phyloP scores from a whole-genome alignment of 2,329 filamentous ascomycete genomes.

The Trichoderma guizhouense region DNA sequence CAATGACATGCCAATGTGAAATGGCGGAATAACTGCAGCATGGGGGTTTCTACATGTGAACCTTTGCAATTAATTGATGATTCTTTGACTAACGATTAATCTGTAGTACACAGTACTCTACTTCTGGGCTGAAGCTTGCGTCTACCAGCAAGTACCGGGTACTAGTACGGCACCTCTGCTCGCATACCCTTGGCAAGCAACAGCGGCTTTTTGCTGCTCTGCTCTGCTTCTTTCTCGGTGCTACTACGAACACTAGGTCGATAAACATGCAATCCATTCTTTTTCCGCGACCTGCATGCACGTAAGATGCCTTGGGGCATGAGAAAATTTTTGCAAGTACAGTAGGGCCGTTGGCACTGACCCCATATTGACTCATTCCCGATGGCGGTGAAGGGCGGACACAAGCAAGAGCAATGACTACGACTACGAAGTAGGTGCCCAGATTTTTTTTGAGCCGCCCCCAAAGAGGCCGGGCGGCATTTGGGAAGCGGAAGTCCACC shows the following conservation, averaged over 20 bases:
- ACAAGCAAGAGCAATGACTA: not conserved
- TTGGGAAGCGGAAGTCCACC: not conserved
- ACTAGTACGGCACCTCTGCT: not conserved
- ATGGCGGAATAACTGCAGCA: not conserved
- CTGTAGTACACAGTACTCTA: not conserved
- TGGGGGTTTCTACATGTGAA: not conserved
- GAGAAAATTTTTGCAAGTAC: constrained; percentile 1
- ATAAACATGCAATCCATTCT: not conserved
- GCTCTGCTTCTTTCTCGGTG: not conserved
- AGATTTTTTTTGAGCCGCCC: not conserved
- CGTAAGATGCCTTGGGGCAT: not conserved
- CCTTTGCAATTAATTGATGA: not conserved
- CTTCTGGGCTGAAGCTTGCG: not conserved
- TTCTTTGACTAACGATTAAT: not conserved
- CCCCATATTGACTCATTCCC: not conserved
- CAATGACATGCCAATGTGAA: not conserved
- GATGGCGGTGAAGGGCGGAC: not conserved
- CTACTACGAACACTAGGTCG: not conserved
- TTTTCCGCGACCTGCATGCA: not conserved
- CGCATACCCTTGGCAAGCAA: not conserved
- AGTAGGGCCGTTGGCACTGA: constrained; percentile 1
- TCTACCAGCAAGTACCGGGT: not conserved
- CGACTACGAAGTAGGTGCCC: no score
- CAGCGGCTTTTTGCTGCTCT: not conserved
- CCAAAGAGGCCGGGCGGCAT: not conserved